Conservation (phyloP, 371 early-diverging fungal species). For the Syncephalastrum racemosum region DNA sequence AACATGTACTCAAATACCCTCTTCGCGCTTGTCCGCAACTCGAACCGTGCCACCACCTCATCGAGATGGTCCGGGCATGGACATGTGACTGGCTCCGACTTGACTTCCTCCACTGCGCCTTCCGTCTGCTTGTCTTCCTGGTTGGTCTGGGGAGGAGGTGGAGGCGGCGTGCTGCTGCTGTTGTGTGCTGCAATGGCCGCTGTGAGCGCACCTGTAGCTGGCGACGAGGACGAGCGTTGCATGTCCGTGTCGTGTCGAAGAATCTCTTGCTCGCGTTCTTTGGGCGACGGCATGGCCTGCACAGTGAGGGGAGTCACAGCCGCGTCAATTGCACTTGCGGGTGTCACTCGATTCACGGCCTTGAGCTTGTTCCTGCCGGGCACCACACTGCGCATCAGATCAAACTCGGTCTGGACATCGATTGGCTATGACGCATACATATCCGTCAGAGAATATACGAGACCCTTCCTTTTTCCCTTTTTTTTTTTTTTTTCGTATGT, state of each 20-base stretch:
- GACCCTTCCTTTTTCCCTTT: neutral
- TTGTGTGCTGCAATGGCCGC: slow-evolving; percentile 30
- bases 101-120: neutral
- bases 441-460: neutral
- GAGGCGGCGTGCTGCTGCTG: neutral
- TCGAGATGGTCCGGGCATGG: slow-evolving; percentile 70
- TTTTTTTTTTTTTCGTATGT: neutral
- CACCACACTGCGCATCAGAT: slow-evolving; percentile 23
- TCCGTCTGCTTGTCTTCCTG: slow-evolving; percentile 26
- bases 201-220: slow-evolving; percentile 36
- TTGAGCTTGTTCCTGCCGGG: slow-evolving; percentile 7
- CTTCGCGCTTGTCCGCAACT: slow-evolving; percentile 53
- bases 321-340: slow-evolving; percentile 25
- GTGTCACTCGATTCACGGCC: slow-evolving; percentile 22
- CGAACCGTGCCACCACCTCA: slow-evolving; percentile 50
- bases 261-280: slow-evolving; percentile 1
- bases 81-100: slow-evolving; percentile 44
- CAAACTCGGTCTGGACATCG: slow-evolving; percentile 26
- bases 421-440: slow-evolving; percentile 3
- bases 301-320: slow-evolving; percentile 40
- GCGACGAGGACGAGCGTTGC: slow-evolving; percentile 12
- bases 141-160: neutral
- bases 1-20: slow-evolving; percentile 57
- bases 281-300: slow-evolving; percentile 27
- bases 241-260: no score